Base-by-base conservation (phyloP, 2,329 filamentous ascomycete species). In the Paracorniculantispora psalliotae region DNA sequence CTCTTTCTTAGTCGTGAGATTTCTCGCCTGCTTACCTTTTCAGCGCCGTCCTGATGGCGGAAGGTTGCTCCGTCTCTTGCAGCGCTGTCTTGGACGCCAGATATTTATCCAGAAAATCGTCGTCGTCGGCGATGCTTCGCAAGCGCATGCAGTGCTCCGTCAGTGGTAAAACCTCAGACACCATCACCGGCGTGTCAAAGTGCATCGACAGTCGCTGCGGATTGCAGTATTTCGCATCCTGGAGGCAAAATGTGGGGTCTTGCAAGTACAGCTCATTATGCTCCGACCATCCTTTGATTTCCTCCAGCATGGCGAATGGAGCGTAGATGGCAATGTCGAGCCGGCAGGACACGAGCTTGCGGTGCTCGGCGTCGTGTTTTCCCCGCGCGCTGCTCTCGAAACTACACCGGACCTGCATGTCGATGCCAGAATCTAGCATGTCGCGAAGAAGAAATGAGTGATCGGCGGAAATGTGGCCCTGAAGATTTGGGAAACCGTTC, bases 221-320 rank as follows among this genome's bases (percentile, higher is more conserved):
- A 41, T 75, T 75, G 57, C 65, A 69, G 49, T 75, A 76, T 44
- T 13, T 63, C 1, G 66, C 66, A 10, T 73, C 61, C 3, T 39
- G 21, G 30, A 69, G 59, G 17, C 69, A 71, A 1, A 61, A 57
- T 4, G 51, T 41, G 2, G 72, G 72, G 51, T 76, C 73, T 28
- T 75, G 73, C 0, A 76, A 60, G 49, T 67, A 74, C 0, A 72
- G 51, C 0, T 71, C 65, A 19, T 69, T 65, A 0, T 69, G 61
- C 9, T 74, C 64, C 21, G 73, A 69, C 61, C 66, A 75, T 1
- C 10, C 9, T 1, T 67, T 67, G 2, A 75, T 59, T 6, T 71
- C 67, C 0, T 71, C 67, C 1, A 66, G 67, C 5, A 72, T 39
- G 0, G 64, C 62, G 0, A 48, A 1, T 0, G 70, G 68, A 0